These are phyloP conservation scores for Phaeosphaeria sp. DNA, from an alignment of 2,329 filamentous ascomycete genomes.

Conservation along the genomic window DNA sequence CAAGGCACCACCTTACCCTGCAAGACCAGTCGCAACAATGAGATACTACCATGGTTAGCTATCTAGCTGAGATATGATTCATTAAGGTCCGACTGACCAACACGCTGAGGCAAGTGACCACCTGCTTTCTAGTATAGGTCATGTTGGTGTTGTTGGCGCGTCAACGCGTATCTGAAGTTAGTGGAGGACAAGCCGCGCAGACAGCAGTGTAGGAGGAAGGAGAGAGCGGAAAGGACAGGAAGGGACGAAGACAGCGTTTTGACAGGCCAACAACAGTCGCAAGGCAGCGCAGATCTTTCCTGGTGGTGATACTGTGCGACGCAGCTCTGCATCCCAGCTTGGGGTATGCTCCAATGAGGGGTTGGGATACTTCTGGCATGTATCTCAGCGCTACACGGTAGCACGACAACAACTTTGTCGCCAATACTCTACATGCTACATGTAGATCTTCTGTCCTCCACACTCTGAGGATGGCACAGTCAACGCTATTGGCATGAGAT, in stretches of 20 bases:
- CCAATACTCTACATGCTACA: constrained; percentile 1
- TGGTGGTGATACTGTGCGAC: neutral
- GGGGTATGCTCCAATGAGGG: constrained; percentile 7
- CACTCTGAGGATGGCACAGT: neutral
- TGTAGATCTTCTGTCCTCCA: neutral
- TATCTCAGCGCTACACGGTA: neutral
- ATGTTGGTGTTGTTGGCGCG: constrained; percentile 22
- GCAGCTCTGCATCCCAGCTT: constrained; percentile 9
- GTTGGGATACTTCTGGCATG: constrained; percentile 2
- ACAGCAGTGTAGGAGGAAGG: neutral
- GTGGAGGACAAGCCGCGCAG: neutral
- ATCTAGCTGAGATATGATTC: neutral
- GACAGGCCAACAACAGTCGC: neutral
- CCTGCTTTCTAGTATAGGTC: constrained; percentile 48
- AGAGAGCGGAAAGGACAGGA: neutral
- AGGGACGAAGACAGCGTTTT: neutral
- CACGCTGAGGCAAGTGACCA: constrained; percentile 48
- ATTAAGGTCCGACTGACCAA: constrained; percentile 30
- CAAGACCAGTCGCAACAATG: constrained; percentile 48
- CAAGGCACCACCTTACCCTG: constrained; percentile 32
- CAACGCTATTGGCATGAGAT: neutral
- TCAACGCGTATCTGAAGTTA: neutral
- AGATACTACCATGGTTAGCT: constrained; percentile 46
- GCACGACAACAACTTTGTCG: constrained; percentile 1
- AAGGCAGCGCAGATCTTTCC: constrained; percentile 3